Evolutionary conservation across 2,329 filamentous ascomycete genomes (phyloP), one percentile per base, ranked within the genome.

Genomic region (Aureobasidium vineae): DNA sequence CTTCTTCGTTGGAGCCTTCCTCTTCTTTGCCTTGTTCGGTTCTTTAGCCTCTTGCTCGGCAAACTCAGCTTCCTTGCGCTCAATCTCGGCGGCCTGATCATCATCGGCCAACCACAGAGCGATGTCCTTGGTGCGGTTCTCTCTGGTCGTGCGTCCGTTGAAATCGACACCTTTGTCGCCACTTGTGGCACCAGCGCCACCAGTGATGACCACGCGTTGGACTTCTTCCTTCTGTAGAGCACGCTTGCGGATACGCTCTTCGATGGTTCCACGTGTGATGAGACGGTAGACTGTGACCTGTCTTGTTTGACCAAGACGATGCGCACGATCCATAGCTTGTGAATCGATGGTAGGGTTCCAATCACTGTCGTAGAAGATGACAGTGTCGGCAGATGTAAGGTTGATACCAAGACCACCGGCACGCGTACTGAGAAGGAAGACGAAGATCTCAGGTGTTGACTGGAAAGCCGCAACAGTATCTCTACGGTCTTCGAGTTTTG

Each of bases 321-420:
- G 95, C 15, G 95, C 95, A 77, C 95, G 90, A 78, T 99, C 95
- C 95, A 98, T 98, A 78, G 95, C 95, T 78, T 99, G 95, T 63
- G 91, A 96, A 77, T 99, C 95, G 74, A 98, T 98, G 3, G 95
- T 98, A 0, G 95, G 95, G 77, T 99, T 99, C 95, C 95, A 99
- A 78, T 99, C 95, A 13, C 92, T 96, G 77, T 99, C 95, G 84
- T 99, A 99, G 82, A 99, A 99, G 79, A 99, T 98, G 79, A 99
- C 95, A 0, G 95, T 99, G 77, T 99, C 95, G 23, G 95, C 95
- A 63, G 91, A 90, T 6, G 95, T 98, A 71, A 99, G 82, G 75
- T 99, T 99, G 83, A 99, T 99, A 81, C 95, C 95, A 23, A 99
- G 85, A 83, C 95, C 95, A 86, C 95, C 95, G 43, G 95, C 95